A percentile compares a stretch with the other conserved stretches of the same genome.
Conservation (phyloP, 2,329 filamentous ascomycete species). For the Talaromyces atroroseus region DNA sequence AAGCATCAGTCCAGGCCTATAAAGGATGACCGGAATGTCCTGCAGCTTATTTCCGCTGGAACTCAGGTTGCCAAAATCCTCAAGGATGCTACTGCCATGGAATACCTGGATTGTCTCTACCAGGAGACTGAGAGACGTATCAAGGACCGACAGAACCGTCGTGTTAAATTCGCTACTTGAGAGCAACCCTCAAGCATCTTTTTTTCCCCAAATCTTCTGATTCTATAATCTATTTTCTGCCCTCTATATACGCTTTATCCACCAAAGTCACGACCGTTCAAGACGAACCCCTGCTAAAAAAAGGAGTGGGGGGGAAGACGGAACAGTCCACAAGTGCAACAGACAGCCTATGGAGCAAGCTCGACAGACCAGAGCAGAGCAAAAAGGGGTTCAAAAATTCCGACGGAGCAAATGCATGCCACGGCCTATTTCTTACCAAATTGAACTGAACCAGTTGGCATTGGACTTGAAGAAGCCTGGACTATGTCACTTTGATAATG, state of each 20-base stretch:
- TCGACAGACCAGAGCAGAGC: not conserved
- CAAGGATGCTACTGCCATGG: constrained; percentile 78
- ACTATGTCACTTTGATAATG: not conserved
- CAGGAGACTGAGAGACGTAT: constrained; percentile 75
- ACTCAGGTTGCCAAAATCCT: constrained; percentile 84
- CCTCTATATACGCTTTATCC: not conserved
- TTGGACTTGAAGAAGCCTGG: not conserved
- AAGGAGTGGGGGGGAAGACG: not conserved
- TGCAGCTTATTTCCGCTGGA: constrained; percentile 80
- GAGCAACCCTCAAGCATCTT: constrained; percentile 6
- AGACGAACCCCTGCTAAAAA: not conserved
- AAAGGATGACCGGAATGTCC: constrained; percentile 82
- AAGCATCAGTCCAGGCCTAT: constrained; percentile 77
- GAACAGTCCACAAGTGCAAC: not conserved
- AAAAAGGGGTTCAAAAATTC: not conserved
- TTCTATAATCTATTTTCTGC: not conserved
- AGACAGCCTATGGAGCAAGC: not conserved
- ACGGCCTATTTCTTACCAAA: not conserved
- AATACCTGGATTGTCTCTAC: constrained; percentile 75
- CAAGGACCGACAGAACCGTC: constrained; percentile 53
- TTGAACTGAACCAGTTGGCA: not conserved
- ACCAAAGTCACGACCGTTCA: not conserved
- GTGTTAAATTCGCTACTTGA: constrained; percentile 28
- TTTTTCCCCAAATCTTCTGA: not conserved
- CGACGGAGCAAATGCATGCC: not conserved